These are phyloP conservation scores for Tylopilus balloui DNA, from an alignment of 768 basidiomycete species.

Conservation along the genomic window DNA sequence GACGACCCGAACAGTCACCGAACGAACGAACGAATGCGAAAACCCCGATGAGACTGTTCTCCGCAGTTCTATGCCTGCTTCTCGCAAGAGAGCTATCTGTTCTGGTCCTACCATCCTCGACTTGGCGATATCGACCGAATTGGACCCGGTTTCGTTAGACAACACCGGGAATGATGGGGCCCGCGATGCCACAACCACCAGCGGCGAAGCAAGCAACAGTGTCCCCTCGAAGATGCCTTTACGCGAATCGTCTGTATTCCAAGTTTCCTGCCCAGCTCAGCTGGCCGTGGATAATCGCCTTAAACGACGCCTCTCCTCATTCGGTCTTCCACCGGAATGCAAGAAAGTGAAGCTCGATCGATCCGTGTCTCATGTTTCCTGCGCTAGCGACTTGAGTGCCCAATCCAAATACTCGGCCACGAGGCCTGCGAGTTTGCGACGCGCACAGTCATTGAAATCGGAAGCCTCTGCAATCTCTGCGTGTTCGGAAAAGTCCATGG, in stretches of 20 bases:
- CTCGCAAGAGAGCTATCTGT: neutral
- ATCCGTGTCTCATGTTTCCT: neutral
- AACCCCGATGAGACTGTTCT: neutral
- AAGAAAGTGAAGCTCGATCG: conserved; percentile 21
- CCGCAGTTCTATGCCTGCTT: neutral
- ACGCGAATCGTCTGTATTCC: neutral
- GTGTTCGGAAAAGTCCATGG: conserved; percentile 10
- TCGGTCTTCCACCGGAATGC: neutral
- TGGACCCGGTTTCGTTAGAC: neutral
- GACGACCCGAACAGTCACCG: neutral
- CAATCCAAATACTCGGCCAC: conserved; percentile 22
- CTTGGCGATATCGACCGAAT: neutral
- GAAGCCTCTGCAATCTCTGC: conserved; percentile 21
- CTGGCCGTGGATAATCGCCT: neutral
- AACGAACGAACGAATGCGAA: neutral
- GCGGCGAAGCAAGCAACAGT: neutral
- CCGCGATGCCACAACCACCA: neutral
- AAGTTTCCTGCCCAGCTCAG: neutral
- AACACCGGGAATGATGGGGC: neutral
- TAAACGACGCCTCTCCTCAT: conserved; percentile 16
- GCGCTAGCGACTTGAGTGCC: neutral
- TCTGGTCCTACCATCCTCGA: neutral
- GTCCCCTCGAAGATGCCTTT: neutral
- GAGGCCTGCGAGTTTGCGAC: conserved; percentile 38
- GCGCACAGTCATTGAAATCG: conserved; percentile 38